Evolutionary conservation across 2,329 filamentous ascomycete species (phyloP), one percentile per base, ranked within the genome.

Genomic region (Phyllosticta ampelicida): DNA sequence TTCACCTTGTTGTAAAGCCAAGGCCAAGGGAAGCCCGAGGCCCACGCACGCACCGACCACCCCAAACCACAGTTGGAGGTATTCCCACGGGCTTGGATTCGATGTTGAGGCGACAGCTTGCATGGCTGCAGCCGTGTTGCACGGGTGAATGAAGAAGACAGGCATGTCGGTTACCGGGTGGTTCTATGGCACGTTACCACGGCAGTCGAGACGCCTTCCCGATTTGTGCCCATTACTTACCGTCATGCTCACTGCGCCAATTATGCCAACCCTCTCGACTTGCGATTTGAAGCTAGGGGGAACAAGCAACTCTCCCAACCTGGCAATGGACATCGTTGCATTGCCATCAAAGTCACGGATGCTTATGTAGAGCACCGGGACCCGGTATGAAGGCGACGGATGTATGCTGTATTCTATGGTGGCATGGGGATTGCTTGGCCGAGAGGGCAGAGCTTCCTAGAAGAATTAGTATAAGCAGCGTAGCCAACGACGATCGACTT

Each of bases 101-200:
- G 64, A 56, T 4, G 51, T 64, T 54, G 66, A 65, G 13, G 71
- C 66, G 73, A 69, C 78, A 76, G 68, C 77, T 64, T 78, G 77
- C 80, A 97, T 87, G 55, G 88, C 87, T 63, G 92, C 86, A 58
- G 87, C 87, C 9, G 94, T 88, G 70, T 89, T 83, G 74, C 94
- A 97, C 21, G 94, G 92, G 74, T 99, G 94, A 65, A 97, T 80
- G 73, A 96, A 96, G 73, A 92, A 96, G 54, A 84, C 82, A 48
- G 90, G 89, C 60, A 85, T 73, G 56, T 86, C 87, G 60, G 85
- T 89, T 60, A 88, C 73, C 55, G 94, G 92, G 78, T 97, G 90
- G 72, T 95, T 85, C 84, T 92, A n/a, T 56, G 19, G 20, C 44
- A 26, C 44, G 53, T 18, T 18, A 53, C 55, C 36, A 59, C 18